Percentiles rank a stretch among this genome's conserved stretches.
Evolutionary conservation across 768 basidiomycete genomes (phyloP).

Genomic region (Termitomyces sp.): DNA sequence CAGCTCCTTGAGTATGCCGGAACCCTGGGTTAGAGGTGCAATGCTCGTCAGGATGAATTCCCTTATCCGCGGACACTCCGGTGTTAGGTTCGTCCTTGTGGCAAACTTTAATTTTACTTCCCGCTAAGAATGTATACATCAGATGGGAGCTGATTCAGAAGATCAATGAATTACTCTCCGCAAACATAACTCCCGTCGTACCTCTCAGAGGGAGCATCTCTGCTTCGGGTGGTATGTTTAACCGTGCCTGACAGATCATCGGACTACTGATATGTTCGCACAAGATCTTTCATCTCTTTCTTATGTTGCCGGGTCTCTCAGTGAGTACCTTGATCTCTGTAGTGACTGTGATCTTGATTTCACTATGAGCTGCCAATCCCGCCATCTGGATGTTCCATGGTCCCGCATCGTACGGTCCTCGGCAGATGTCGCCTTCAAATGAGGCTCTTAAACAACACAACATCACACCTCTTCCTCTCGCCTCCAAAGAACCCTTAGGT

Average conservation of each 20-base stretch:
- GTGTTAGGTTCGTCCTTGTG: slow-evolving; percentile 41
- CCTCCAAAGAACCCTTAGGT: slow-evolving; percentile 65
- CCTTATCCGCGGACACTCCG: slow-evolving; percentile 76
- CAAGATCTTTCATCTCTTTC: slow-evolving; percentile 47
- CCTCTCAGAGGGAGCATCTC: slow-evolving; percentile 76
- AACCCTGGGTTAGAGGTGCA: slow-evolving; percentile 80
- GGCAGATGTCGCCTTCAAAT: slow-evolving; percentile 45
- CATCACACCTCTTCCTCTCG: slow-evolving; percentile 54
- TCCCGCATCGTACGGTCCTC: slow-evolving; percentile 40
- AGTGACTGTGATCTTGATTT: not conserved
- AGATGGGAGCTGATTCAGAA: slow-evolving; percentile 70
- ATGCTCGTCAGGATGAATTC: slow-evolving; percentile 80
- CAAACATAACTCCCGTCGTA: slow-evolving; percentile 69
- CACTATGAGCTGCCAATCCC: slow-evolving; percentile 20
- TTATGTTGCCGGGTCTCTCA: slow-evolving; percentile 65
- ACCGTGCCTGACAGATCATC: not conserved
- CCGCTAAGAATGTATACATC: not conserved
- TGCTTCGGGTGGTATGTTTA: slow-evolving; percentile 59
- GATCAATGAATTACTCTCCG: slow-evolving; percentile 56
- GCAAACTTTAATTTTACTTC: not conserved
- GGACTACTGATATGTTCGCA: not conserved
- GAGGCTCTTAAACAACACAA: slow-evolving; percentile 47
- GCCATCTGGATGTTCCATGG: slow-evolving; percentile 43
- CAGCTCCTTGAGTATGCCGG: slow-evolving; percentile 71
- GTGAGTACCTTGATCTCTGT: slow-evolving; percentile 15